phyloP scores from a whole-genome alignment of 192 early-diverging fungal species.

The Podila verticillata region DNA sequence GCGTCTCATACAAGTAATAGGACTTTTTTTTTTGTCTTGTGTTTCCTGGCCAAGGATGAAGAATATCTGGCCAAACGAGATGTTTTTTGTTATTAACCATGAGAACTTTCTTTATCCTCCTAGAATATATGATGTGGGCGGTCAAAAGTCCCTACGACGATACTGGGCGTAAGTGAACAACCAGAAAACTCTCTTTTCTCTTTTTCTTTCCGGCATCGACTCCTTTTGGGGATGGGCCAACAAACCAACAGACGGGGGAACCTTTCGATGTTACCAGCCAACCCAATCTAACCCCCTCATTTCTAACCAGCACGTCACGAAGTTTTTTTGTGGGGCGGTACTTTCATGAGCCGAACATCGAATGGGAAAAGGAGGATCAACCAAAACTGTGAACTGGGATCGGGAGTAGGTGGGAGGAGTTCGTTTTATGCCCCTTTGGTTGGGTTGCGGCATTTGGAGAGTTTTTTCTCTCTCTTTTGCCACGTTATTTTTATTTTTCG shows the following conservation, averaged over 20 bases:
- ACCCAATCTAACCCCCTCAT: too few species aligned
- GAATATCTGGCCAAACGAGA: not conserved
- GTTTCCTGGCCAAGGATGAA: not conserved
- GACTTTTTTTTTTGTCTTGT: not conserved
- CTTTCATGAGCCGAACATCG: not conserved
- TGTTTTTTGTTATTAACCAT: not conserved
- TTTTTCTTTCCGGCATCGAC: constrained; percentile 6
- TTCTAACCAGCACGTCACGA: too few species aligned
- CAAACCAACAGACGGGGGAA: too few species aligned
- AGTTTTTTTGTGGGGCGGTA: too few species aligned
- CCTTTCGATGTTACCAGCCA: too few species aligned
- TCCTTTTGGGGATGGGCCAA: too few species aligned
- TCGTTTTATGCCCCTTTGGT: not conserved
- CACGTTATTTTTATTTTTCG: constrained; percentile 7
- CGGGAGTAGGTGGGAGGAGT: not conserved
- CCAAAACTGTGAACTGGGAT: not conserved
- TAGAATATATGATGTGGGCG: constrained; percentile 79
- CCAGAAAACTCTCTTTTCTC: constrained; percentile 1
- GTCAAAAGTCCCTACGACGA: constrained; percentile 70
- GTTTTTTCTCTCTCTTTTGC: not conserved
- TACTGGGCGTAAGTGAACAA: constrained; percentile 66
- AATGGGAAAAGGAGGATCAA: not conserved
- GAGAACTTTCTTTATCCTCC: constrained; percentile 16
- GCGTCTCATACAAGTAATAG: constrained; percentile 55
- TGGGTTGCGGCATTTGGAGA: not conserved